These are phyloP conservation scores for Urochloa ruziziensis DNA, from an alignment of 176 grass and related monocot species.

Conservation along the genomic window DNA sequence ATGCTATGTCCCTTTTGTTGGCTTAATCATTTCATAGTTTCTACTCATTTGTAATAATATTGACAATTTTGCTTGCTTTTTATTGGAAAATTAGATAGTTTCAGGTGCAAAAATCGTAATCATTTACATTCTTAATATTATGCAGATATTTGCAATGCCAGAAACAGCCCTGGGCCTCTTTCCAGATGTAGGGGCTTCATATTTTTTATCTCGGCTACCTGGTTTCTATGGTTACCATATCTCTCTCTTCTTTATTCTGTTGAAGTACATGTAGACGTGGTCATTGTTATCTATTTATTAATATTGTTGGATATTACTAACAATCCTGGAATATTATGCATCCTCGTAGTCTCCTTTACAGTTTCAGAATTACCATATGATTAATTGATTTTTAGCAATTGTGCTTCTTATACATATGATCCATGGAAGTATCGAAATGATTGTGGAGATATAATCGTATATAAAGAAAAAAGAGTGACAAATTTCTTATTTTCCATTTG, in stretches of 20 bases:
- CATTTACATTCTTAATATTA: slow-evolving; percentile 8
- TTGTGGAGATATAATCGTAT: not conserved
- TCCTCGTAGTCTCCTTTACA: not conserved
- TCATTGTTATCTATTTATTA: not conserved
- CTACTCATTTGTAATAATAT: not conserved
- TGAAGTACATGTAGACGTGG: not conserved
- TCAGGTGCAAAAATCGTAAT: not conserved
- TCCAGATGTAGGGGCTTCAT: slow-evolving; percentile 85
- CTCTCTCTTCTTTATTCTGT: not conserved
- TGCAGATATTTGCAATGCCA: slow-evolving; percentile 97
- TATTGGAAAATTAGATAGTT: not conserved
- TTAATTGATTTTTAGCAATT: not conserved
- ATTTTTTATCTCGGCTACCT: slow-evolving; percentile 84
- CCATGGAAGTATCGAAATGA: not conserved
- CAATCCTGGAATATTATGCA: not conserved
- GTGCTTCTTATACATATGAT: not conserved
- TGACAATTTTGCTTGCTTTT: not conserved
- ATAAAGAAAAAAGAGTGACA: not conserved
- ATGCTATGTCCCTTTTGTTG: not conserved
- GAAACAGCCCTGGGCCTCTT: slow-evolving; percentile 84
- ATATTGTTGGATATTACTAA: not conserved
- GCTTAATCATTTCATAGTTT: not conserved
- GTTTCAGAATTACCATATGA: not conserved
- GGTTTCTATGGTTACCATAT: slow-evolving; percentile 78
- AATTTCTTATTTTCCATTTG: too few species aligned